Conservation (phyloP, 2,329 filamentous ascomycete species). For the Colletotrichum godetiae region DNA sequence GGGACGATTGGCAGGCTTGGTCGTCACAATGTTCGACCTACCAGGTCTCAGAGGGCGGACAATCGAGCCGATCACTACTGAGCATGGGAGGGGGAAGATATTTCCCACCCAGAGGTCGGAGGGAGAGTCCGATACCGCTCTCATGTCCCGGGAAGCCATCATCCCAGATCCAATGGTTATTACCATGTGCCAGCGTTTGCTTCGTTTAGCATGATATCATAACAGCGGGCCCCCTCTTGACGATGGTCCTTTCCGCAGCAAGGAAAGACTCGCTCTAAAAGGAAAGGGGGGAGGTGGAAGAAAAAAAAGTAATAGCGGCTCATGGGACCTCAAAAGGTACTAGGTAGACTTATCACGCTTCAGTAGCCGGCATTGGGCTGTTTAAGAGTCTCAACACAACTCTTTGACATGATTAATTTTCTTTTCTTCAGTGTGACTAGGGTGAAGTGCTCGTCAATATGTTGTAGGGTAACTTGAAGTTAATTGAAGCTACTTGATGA, state of each 20-base stretch:
- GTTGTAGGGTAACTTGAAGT: background rate
- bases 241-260: background rate
- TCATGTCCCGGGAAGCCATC: no score
- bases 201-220: no score
- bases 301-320: background rate
- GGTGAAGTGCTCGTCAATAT: background rate
- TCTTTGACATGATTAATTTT: background rate
- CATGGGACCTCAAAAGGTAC: background rate
- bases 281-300: background rate
- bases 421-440: background rate
- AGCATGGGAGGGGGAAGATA: background rate
- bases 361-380: conserved; percentile 16
- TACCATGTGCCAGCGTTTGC: no score
- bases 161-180: no score
- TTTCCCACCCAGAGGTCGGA: no score
- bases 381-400: conserved; percentile 11
- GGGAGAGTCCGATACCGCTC: background rate
- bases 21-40: background rate
- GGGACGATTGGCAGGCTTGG: background rate
- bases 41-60: background rate
- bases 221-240: no score
- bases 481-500: background rate
- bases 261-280: background rate
- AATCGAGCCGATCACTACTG: conserved; percentile 13
- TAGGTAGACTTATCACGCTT: conserved; percentile 16